These are phyloP conservation scores for Metarhizium sp. DNA, from an alignment of 2,329 filamentous ascomycete species.

Conservation along the genomic window DNA sequence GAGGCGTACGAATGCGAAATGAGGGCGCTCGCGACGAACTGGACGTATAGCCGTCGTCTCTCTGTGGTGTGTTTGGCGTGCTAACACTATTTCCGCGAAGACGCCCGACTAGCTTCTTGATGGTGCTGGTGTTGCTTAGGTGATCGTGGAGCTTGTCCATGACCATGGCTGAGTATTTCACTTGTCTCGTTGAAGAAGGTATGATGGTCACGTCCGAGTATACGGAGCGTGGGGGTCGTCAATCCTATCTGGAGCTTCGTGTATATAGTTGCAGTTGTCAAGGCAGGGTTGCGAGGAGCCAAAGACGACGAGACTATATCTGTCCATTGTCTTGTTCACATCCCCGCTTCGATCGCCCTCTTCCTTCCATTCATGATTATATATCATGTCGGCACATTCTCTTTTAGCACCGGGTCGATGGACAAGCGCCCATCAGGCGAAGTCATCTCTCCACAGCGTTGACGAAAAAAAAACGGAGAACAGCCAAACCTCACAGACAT, in stretches of 20 bases:
- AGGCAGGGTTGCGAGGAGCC: background rate
- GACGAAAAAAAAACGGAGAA: background rate
- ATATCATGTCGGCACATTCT: background rate
- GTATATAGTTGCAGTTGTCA: background rate
- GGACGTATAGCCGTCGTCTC: background rate
- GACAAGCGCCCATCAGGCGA: background rate
- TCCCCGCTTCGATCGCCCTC: background rate
- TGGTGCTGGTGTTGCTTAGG: background rate
- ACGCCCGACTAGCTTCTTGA: conserved; percentile 9
- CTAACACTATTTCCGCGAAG: conserved; percentile 7
- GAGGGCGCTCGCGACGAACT: background rate
- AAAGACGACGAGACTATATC: background rate
- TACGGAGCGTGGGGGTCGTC: background rate
- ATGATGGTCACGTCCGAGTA: background rate
- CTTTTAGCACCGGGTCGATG: background rate
- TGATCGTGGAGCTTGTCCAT: conserved; percentile 1
- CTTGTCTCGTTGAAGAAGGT: background rate
- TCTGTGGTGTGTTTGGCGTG: background rate
- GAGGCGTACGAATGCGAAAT: background rate
- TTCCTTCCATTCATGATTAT: background rate
- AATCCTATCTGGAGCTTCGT: background rate
- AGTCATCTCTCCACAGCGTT: background rate
- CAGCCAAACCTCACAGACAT: background rate
- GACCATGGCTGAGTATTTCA: background rate
- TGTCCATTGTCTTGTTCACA: background rate